Evolutionary conservation across 1,139 yeast genomes (phyloP).

Genomic region (Pichia terricola): DNA sequence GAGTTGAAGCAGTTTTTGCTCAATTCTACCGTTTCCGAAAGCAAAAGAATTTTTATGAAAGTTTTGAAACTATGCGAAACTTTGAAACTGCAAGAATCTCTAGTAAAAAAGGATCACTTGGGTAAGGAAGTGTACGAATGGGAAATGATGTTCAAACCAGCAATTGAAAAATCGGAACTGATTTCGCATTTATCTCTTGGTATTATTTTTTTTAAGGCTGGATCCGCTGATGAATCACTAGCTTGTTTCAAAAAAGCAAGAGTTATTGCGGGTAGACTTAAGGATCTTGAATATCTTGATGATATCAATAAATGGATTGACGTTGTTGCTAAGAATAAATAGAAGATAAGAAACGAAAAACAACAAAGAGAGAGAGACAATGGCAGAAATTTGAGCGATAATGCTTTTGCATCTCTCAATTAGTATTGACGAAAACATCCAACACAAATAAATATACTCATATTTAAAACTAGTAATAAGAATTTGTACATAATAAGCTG

Average conservation of each 20-base stretch:
- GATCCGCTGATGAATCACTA: constrained; percentile 8
- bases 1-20: constrained; percentile 11
- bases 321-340: background rate
- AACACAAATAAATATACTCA: background rate
- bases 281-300: constrained; percentile 11
- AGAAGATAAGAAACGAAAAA: no score
- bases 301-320: constrained; percentile 14
- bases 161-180: constrained; percentile 16
- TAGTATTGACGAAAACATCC: no score
- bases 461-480: no score
- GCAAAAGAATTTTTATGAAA: constrained; percentile 12
- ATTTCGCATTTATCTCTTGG: constrained; percentile 17
- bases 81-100: constrained; percentile 9
- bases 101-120: constrained; percentile 5
- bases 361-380: no score
- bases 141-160: constrained; percentile 12
- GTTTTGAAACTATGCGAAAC: constrained; percentile 13
- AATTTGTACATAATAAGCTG: no score
- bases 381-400: no score
- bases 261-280: constrained; percentile 10
- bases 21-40: constrained; percentile 10
- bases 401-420: no score
- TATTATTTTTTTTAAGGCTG: constrained; percentile 10
- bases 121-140: constrained; percentile 8
- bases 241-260: constrained; percentile 13